Conservation (phyloP, 306 rosid genomes). For the Hippophae rhamnoides region DNA sequence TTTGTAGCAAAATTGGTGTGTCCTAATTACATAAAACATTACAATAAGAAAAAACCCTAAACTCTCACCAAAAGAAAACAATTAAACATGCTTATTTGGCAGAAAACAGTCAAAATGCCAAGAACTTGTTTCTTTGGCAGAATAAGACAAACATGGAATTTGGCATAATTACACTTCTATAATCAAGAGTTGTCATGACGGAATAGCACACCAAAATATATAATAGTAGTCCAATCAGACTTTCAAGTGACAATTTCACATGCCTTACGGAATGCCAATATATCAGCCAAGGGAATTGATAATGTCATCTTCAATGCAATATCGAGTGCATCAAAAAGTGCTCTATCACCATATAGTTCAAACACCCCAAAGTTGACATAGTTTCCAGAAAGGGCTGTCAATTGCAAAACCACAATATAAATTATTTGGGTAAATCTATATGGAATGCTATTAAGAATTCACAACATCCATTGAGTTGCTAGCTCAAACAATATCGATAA, state of each 20-base stretch:
- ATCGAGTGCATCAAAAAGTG: slow-evolving; percentile 83
- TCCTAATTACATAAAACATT: no score
- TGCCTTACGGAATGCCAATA: slow-evolving; percentile 92
- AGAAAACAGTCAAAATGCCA: no score
- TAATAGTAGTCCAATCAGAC: not conserved
- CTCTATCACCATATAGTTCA: slow-evolving; percentile 93
- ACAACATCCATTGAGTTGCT: not conserved
- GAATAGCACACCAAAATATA: no score
- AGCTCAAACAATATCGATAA: no score
- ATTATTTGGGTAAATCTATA: slow-evolving; percentile 10
- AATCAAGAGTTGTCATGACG: no score
- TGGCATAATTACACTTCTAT: no score
- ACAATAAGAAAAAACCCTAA: no score
- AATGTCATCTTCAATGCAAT: slow-evolving; percentile 84
- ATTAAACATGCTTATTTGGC: no score
- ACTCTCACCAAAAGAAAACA: no score
- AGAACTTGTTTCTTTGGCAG: no score
- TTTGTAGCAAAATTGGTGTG: no score
- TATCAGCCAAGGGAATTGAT: slow-evolving; percentile 86
- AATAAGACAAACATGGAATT: no score
- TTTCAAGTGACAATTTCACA: slow-evolving; percentile 15
- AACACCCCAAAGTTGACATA: slow-evolving; percentile 97
- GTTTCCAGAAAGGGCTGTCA: slow-evolving; percentile 91
- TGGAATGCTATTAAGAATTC: not conserved
- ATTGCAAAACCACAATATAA: slow-evolving; percentile 12